Evolutionary conservation across 208 protist species (phyloP), one percentile per base, ranked within the genome.

Genomic region (Leishmania lainsoni): DNA sequence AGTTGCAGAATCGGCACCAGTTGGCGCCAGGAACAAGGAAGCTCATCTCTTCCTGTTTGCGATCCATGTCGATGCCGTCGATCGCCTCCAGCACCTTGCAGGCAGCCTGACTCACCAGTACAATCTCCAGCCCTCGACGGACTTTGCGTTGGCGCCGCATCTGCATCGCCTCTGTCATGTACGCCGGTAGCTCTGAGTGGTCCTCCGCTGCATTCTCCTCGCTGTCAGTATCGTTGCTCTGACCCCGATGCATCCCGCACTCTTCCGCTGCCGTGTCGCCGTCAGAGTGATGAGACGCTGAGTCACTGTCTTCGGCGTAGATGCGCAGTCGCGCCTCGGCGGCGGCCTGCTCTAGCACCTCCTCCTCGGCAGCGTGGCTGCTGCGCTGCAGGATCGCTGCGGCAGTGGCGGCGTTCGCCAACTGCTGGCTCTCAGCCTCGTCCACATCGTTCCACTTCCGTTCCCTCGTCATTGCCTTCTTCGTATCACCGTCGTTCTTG

Each of bases 1-100:
- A 83, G 22, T 70, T 76, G 83, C 93, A 95, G 79, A 90, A 88
- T 17, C 77, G 86, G 83, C 93, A 97, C 76, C 71, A 87, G 68
- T 81, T 77, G 6, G 83, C 85, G 26, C 88, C 86, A 20, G 79
- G 81, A 10, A 97, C 82, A 3, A 97, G 81, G 63, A 92, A 86
- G 45, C 66, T 42, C 84, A 97, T 89, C 83, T 95, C 86, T 73
- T 90, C 81, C 66, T 81, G 70, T 48, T 83, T 81, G 3, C 32
- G 70, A 20, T 79, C 84, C 32, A 81, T 72, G 78, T 90, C 83
- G 45, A 71, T 61, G 59, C 80, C 73, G 68, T 86, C 73, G 52
- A 90, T 54, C 9, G 82, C 75, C 61, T 78, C 12, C 71, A 93
- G 70, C 17, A 86, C 81, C 56, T 76, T 81, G 35, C 73, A 69